Conservation (phyloP, 345 rosid species). For the Pugionium cornutum region DNA sequence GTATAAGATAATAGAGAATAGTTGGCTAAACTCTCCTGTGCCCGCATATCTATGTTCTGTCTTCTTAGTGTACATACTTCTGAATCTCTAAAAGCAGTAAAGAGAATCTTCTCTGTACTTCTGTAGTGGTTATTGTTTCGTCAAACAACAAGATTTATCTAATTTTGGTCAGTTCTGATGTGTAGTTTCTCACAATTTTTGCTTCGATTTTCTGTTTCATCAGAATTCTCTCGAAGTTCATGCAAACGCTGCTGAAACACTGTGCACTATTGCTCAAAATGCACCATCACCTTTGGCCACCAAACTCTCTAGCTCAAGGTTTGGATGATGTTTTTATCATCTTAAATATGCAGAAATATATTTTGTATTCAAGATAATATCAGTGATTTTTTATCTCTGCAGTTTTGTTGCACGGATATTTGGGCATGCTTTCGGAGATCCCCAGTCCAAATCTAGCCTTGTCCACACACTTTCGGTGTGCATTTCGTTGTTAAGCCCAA, state of each 20-base stretch:
- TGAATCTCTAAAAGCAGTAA: background rate
- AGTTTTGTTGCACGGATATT: conserved; percentile 93
- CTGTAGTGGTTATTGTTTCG: conserved; percentile 7
- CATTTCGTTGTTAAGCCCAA: conserved; percentile 94
- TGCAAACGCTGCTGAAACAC: conserved; percentile 89
- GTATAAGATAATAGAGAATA: conserved; percentile 9
- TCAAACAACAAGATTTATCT: conserved; percentile 6
- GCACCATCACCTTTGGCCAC: conserved; percentile 87
- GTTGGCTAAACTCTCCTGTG: conserved; percentile 9
- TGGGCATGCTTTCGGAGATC: conserved; percentile 87
- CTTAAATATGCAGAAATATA: conserved; percentile 5
- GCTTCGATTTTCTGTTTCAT: conserved; percentile 16
- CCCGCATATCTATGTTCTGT: conserved; percentile 17
- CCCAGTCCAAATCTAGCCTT: conserved; percentile 87
- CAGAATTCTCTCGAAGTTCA: conserved; percentile 87
- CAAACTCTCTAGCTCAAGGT: conserved; percentile 91
- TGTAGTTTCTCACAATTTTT: conserved; percentile 3
- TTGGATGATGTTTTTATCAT: conserved; percentile 27
- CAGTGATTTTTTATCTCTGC: conserved; percentile 35
- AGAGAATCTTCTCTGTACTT: background rate
- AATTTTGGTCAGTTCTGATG: conserved; percentile 12
- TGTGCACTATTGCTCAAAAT: conserved; percentile 87
- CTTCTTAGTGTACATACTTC: conserved; percentile 3
- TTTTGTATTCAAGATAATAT: conserved; percentile 10
- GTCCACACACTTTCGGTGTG: conserved; percentile 95